These are phyloP conservation scores for Mercurialis annua DNA, from an alignment of 345 rosid species.

Conservation along the genomic window DNA sequence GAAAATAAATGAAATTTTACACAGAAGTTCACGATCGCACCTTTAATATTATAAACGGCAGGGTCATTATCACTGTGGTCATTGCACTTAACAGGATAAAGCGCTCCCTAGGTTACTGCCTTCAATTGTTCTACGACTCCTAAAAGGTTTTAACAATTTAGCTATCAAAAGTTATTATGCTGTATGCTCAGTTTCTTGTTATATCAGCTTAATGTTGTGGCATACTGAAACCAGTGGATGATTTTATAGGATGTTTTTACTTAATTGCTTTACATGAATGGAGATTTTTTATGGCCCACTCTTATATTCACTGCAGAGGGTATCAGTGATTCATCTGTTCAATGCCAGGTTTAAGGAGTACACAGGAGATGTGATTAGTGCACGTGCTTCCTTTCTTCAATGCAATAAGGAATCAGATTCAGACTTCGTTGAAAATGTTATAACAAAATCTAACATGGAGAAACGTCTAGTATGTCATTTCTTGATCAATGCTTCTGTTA, in stretches of 20 bases:
- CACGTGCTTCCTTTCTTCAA: conserved; percentile 57
- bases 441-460: conserved; percentile 87
- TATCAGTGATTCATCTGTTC: conserved; percentile 59
- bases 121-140: not conserved
- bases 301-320: conserved; percentile 49
- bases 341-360: conserved; percentile 78
- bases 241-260: conserved; percentile 25
- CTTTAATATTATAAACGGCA: no score
- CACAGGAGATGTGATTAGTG: conserved; percentile 50
- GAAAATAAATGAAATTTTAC: no score
- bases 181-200: not conserved
- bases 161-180: no score
- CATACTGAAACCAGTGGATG: conserved; percentile 15
- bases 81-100: no score
- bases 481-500: not conserved
- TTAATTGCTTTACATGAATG: conserved; percentile 26
- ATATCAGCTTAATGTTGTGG: conserved; percentile 13
- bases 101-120: not conserved
- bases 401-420: conserved; percentile 46
- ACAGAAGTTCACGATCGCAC: no score
- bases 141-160: no score
- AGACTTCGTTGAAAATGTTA: conserved; percentile 50
- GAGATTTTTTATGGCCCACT: conserved; percentile 30
- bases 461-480: conserved; percentile 59
- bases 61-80: no score